phyloP scores from a whole-genome alignment of 2,329 filamentous ascomycete genomes.

The Aspergillus fijiensis region DNA sequence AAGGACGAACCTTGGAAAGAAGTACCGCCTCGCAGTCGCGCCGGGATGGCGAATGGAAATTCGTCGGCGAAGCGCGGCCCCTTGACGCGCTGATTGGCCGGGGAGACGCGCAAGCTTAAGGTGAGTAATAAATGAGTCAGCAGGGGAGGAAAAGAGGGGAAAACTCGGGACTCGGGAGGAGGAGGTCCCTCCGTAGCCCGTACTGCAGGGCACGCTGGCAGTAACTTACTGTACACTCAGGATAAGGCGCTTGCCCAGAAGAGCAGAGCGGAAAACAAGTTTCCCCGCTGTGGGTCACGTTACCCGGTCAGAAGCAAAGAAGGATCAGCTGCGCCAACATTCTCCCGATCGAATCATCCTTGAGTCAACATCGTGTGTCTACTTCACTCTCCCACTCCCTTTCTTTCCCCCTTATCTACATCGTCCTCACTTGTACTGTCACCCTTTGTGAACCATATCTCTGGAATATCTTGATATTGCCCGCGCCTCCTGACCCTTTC shows the following conservation, averaged over 20 bases:
- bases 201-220: no score
- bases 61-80: constrained; percentile 26
- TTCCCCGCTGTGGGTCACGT: constrained; percentile 40
- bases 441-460: constrained; percentile 9
- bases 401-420: not conserved
- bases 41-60: constrained; percentile 35
- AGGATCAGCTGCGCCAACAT: constrained; percentile 26
- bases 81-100: constrained; percentile 39
- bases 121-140: constrained; percentile 30
- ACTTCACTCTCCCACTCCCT: constrained; percentile 4
- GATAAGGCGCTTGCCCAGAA: not conserved
- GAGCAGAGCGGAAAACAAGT: constrained; percentile 24
- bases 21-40: constrained; percentile 33
- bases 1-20: constrained; percentile 13
- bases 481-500: not conserved
- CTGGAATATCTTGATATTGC: not conserved
- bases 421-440: not conserved
- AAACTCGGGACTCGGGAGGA: no score
- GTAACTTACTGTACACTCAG: no score
- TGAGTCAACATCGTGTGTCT: not conserved
- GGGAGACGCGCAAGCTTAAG: constrained; percentile 10
- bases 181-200: no score
- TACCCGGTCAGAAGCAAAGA: constrained; percentile 38
- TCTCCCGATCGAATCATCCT: constrained; percentile 7
- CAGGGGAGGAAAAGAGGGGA: not conserved